phyloP scores from a whole-genome alignment of 148 eudicot species.

The Rhododendron kiyosumense region DNA sequence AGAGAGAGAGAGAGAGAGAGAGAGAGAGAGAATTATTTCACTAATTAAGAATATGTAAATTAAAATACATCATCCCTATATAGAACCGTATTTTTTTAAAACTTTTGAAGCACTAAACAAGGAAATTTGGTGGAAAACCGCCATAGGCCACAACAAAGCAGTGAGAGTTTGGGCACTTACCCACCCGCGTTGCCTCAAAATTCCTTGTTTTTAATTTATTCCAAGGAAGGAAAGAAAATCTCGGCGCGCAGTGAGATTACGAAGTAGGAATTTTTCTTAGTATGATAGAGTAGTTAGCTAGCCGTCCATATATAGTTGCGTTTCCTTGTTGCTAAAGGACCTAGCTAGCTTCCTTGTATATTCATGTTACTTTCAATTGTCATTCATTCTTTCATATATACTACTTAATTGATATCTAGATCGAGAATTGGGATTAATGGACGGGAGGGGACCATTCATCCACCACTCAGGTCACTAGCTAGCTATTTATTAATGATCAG shows the following conservation, averaged over 20 bases:
- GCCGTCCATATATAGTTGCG: background rate
- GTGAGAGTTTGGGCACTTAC: too few species aligned
- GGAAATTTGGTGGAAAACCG: too few species aligned
- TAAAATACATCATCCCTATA: too few species aligned
- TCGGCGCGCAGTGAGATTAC: background rate
- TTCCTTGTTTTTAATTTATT: too few species aligned
- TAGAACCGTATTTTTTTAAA: too few species aligned
- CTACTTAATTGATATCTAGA: too few species aligned
- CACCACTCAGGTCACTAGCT: slow-evolving; percentile 8
- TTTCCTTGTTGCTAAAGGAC: background rate
- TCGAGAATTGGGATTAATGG: background rate
- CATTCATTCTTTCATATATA: background rate
- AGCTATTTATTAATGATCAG: background rate
- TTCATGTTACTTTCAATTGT: background rate
- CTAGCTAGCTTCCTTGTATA: too few species aligned
- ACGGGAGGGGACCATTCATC: slow-evolving; percentile 21
- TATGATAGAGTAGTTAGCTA: background rate
- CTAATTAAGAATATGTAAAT: too few species aligned
- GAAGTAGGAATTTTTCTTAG: background rate
- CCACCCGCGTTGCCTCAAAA: background rate
- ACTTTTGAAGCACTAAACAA: too few species aligned
- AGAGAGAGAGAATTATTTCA: too few species aligned
- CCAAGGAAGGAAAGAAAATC: background rate
- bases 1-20: too few species aligned
- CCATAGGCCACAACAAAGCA: too few species aligned